A percentile compares a stretch with the other conserved stretches of the same genome.
phyloP scores from a whole-genome alignment of 75 land plant species.

The Pinus tabuliformis region DNA sequence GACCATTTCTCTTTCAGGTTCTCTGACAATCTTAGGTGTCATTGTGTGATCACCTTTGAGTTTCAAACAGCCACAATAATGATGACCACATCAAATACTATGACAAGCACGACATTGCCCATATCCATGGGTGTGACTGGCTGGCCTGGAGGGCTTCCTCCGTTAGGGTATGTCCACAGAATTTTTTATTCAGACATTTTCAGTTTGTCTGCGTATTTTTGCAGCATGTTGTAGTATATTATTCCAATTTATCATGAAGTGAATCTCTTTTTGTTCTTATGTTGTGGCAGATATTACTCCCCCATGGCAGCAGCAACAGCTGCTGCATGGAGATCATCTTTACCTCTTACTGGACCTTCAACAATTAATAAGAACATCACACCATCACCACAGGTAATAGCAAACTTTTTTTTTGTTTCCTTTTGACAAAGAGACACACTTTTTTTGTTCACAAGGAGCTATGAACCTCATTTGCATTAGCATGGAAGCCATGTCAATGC shows the following conservation, averaged over 20 bases:
- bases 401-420: neutral
- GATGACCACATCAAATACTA: neutral
- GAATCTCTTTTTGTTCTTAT: neutral
- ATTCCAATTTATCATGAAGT: neutral
- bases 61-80: neutral
- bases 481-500: too few relatives aligned
- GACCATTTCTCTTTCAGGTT: neutral
- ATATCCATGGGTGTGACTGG: constrained; percentile 2
- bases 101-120: neutral
- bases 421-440: too few relatives aligned
- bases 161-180: neutral
- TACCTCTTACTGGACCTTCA: neutral
- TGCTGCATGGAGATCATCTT: constrained; percentile 1
- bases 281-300: constrained; percentile 4
- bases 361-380: neutral
- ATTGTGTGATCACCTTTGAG: neutral
- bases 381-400: neutral
- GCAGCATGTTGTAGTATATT: neutral
- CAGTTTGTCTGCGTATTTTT: neutral
- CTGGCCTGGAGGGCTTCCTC: neutral
- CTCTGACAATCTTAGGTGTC: neutral
- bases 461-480: too few relatives aligned
- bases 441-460: too few relatives aligned
- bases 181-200: neutral
- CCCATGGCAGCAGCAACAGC: neutral